A percentile compares a stretch with the other conserved stretches of the same genome.
These are phyloP conservation scores for Metschnikowia reukaufii DNA, from an alignment of 805 yeast species.

Conservation along the genomic window DNA sequence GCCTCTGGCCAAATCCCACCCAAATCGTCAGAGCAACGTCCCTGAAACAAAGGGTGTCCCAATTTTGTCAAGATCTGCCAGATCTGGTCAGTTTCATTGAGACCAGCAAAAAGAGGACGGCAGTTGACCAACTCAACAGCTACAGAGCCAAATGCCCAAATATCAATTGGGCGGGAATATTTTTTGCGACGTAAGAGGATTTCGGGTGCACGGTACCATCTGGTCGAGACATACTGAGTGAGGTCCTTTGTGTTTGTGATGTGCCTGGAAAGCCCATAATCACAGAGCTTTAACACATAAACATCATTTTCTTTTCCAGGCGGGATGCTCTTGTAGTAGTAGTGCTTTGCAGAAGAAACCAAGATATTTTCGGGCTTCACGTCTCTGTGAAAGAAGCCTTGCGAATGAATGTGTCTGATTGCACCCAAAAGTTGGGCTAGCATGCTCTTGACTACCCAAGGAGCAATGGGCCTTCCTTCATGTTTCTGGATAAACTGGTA, in stretches of 20 bases:
- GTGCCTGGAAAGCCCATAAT: conserved; percentile 75
- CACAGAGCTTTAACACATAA: conserved; percentile 73
- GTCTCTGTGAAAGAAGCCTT: conserved; percentile 80
- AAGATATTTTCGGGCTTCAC: conserved; percentile 91
- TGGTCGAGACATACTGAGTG: conserved; percentile 77
- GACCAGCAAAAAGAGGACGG: conserved; percentile 82
- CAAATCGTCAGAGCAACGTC: conserved; percentile 24
- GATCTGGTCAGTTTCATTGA: conserved; percentile 75
- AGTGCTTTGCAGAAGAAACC: conserved; percentile 57
- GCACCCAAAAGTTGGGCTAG: conserved; percentile 73
- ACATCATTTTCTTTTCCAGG: conserved; percentile 37
- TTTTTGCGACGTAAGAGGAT: conserved; percentile 61
- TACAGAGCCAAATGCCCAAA: conserved; percentile 86
- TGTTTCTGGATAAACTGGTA: conserved; percentile 73
- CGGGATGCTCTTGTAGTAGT: conserved; percentile 50
- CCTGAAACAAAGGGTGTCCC: conserved; percentile 64
- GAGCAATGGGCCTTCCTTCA: conserved; percentile 51
- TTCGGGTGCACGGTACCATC: conserved; percentile 89
- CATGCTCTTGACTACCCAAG: conserved; percentile 61
- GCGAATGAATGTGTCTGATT: conserved; percentile 73
- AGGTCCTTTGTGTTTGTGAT: conserved; percentile 52
- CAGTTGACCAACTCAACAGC: conserved; percentile 72
- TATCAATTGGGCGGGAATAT: conserved; percentile 71
- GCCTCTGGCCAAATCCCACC: conserved; percentile 82
- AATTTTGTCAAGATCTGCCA: conserved; percentile 63